A percentile compares a stretch with the other conserved stretches of the same genome.
These are phyloP conservation scores for Zasmidium cellare DNA, from an alignment of 2,329 filamentous ascomycete genomes.

Conservation along the genomic window DNA sequence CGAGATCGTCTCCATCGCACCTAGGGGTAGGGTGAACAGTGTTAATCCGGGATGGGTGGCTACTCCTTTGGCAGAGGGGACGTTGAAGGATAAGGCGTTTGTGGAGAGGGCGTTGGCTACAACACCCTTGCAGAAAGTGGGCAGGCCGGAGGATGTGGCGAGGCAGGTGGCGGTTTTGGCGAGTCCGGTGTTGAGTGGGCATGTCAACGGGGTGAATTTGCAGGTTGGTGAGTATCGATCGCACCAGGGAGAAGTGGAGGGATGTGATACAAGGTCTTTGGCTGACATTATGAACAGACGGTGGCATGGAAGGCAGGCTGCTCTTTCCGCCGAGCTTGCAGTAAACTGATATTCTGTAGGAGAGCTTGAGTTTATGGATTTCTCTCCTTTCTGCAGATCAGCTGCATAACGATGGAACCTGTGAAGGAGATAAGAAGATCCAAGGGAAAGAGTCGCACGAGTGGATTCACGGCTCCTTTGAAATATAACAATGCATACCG, in stretches of 20 bases:
- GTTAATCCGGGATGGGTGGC: constrained; percentile 33
- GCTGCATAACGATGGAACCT: no score
- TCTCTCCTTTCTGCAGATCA: neutral
- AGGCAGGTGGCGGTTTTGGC: constrained; percentile 31
- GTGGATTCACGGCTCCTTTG: no score
- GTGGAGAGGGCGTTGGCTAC: constrained; percentile 32
- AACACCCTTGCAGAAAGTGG: constrained; percentile 34
- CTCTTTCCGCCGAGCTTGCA: constrained; percentile 4
- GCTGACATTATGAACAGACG: constrained; percentile 5
- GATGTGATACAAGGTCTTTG: neutral
- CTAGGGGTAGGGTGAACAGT: constrained; percentile 28
- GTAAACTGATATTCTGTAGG: neutral
- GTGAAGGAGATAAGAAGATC: no score
- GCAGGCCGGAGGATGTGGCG: constrained; percentile 28
- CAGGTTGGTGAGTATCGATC: constrained; percentile 15
- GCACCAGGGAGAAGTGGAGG: neutral
- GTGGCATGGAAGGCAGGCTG: constrained; percentile 10
- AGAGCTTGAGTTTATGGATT: neutral
- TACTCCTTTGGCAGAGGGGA: constrained; percentile 8
- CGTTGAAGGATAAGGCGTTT: constrained; percentile 29
- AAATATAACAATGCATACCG: no score
- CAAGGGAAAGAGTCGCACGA: no score
- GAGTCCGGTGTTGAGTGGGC: constrained; percentile 28
- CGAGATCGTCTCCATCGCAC: constrained; percentile 33
- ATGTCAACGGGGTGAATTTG: constrained; percentile 31